Base-by-base conservation (phyloP, 495 filamentous ascomycete genomes). In the Schizothecium vesticola region DNA sequence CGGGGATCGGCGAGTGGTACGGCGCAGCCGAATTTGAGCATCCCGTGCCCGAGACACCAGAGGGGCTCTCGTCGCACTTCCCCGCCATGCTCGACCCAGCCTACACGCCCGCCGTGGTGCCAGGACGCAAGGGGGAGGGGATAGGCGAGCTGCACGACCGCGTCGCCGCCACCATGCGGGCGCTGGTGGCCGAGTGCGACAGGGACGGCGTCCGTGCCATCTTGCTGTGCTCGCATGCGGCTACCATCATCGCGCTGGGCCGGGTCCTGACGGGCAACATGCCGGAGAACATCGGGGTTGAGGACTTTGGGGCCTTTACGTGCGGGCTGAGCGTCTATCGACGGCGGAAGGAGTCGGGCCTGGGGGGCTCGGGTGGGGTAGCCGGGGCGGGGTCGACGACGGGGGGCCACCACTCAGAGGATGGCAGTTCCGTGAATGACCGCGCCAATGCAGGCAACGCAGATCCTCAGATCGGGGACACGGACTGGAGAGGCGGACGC, bases 1-100 rank as follows among this genome's bases (percentile, higher is more conserved):
- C 87, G 70, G 92, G 92, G 10, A 64, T 96, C 59, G 91, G 91
- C 60, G 95, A 99, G 85, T 99, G 93, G 91, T 98, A 91, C 78
- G 95, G 95, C 31, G 72, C 79, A 3, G 90, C 91, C 10, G 79
- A 82, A 71, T 98, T 97, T 80, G 80, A 91, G 63, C 95, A 99
- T 74, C 95, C 95, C 0, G 83, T 86, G 0, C 92, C 94, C 0
- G 91, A 92, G 19, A 69, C 83, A 11, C 79, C 86, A 11, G 67
- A 79, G 26, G 78, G 81, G 22, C 84, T 99, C 56, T 78, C 82
- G 26, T 73, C 71, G 11, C 83, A 91, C 68, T 97, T 96, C 78
- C 87, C 86, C 10, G 81, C 80, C 65, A 71, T 86, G 64, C 72
- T 88, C 31, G 82, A 88, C 61, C 72, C 73, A 22, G 72, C 75